Percentiles rank a stretch among this genome's conserved stretches.
Conservation (phyloP, 306 rosid species). For the Argentina anserina region DNA sequence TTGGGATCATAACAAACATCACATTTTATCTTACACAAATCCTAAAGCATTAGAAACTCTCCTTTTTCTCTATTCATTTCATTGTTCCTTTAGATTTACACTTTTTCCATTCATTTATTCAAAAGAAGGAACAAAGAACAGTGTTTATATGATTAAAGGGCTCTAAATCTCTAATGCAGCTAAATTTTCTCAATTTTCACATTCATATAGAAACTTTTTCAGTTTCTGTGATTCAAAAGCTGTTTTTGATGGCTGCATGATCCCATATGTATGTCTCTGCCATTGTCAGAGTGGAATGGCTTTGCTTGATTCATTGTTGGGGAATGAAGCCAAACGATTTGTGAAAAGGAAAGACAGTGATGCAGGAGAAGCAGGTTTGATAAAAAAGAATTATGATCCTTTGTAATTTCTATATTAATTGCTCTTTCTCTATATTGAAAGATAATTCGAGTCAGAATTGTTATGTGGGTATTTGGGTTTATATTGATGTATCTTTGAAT, state of each 20-base stretch:
- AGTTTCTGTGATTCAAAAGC: not conserved
- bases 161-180: slow-evolving; percentile 8
- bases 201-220: not conserved
- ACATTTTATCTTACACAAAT: not conserved
- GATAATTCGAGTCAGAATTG: not conserved
- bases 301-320: slow-evolving; percentile 54
- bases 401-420: not conserved
- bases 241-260: slow-evolving; percentile 8
- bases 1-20: not conserved
- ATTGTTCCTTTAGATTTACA: not conserved
- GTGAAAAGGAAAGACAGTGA: slow-evolving; percentile 89
- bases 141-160: slow-evolving; percentile 2
- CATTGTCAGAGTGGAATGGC: slow-evolving; percentile 40
- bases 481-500: not conserved
- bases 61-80: not conserved
- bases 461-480: not conserved
- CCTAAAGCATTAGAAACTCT: slow-evolving; percentile 2
- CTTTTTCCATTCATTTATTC: not conserved
- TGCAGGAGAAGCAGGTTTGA: slow-evolving; percentile 88
- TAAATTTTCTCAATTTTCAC: not conserved
- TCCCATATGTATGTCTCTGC: not conserved
- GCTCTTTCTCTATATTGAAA: too few species aligned
- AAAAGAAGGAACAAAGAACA: not conserved
- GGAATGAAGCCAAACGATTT: slow-evolving; percentile 36
- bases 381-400: not conserved